Evolutionary conservation across 169 alveolate species (phyloP).

Genomic region (Plasmodium vivax): DNA sequence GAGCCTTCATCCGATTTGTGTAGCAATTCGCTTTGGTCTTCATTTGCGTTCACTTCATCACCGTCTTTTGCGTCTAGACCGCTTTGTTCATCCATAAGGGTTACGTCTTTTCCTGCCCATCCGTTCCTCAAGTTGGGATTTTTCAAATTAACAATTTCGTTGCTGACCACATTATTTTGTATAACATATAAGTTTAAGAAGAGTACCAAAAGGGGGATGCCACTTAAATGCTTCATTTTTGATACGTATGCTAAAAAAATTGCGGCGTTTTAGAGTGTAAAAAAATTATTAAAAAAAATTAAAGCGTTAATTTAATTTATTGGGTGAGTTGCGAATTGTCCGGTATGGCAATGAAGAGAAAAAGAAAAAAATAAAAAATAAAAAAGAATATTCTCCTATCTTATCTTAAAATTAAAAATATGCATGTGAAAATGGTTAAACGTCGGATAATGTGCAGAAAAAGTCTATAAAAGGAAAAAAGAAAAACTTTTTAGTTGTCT

Average conservation of each 20-base stretch:
- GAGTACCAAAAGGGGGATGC: neutral
- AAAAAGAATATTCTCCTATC: too few species aligned
- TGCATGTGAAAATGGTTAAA: too few species aligned
- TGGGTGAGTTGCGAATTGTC: too few species aligned
- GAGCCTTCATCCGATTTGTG: too few species aligned
- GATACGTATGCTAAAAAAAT: neutral
- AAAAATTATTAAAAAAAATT: too few species aligned
- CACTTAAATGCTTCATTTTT: constrained; percentile 11
- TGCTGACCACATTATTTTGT: neutral
- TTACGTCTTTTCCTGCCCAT: neutral
- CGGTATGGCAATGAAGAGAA: too few species aligned
- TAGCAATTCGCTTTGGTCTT: neutral
- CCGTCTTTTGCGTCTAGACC: neutral
- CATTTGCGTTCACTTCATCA: neutral
- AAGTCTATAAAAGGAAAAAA: too few species aligned
- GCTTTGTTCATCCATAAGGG: neutral
- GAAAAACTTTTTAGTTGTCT: too few species aligned
- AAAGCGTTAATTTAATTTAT: too few species aligned
- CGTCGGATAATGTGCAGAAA: too few species aligned
- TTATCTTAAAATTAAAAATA: too few species aligned
- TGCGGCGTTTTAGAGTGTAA: neutral
- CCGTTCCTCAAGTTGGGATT: constrained; percentile 13
- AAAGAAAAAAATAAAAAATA: too few species aligned
- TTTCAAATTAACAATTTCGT: neutral
- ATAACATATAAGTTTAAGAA: neutral